Percentiles rank a stretch among this genome's conserved stretches.
Evolutionary conservation across 2,329 filamentous ascomycete species (phyloP).

Genomic region (Diaporthe citriasiana): DNA sequence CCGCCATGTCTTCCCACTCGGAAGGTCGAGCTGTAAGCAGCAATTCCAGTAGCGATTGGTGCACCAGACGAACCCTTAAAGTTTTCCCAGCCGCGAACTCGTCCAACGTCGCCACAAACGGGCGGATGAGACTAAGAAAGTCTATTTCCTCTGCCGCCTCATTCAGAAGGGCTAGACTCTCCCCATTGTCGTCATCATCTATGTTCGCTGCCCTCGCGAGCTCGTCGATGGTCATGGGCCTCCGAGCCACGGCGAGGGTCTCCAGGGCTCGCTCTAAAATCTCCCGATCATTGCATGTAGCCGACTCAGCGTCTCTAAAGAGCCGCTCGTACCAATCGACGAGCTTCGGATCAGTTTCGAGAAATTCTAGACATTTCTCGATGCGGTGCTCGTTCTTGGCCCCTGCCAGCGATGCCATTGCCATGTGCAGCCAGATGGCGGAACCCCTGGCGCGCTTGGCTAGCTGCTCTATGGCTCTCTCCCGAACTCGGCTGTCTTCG

Average conservation of each 20-base stretch:
- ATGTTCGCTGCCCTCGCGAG: neutral
- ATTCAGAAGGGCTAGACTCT: neutral
- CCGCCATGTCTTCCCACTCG: neutral
- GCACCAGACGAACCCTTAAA: neutral
- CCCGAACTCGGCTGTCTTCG: neutral
- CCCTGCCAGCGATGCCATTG: neutral
- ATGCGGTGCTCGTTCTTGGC: slow-evolving; percentile 6
- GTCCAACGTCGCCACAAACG: neutral
- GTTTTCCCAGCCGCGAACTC: neutral
- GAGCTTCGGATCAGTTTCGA: neutral
- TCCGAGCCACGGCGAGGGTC: neutral
- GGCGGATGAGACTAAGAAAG: neutral
- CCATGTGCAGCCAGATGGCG: slow-evolving; percentile 15
- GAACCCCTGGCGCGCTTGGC: neutral
- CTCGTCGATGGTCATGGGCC: slow-evolving; percentile 12
- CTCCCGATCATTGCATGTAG: slow-evolving; percentile 12
- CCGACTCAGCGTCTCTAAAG: neutral
- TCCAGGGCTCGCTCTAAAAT: slow-evolving; percentile 19
- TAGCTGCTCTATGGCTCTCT: slow-evolving; percentile 7
- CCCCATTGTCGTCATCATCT: neutral
- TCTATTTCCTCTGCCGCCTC: neutral
- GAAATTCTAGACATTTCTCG: neutral
- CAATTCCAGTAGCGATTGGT: slow-evolving; percentile 6
- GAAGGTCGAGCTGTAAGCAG: neutral
- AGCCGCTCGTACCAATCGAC: neutral